Conservation (phyloP, 306 rosid species). For the Cucurbita pepo region DNA sequence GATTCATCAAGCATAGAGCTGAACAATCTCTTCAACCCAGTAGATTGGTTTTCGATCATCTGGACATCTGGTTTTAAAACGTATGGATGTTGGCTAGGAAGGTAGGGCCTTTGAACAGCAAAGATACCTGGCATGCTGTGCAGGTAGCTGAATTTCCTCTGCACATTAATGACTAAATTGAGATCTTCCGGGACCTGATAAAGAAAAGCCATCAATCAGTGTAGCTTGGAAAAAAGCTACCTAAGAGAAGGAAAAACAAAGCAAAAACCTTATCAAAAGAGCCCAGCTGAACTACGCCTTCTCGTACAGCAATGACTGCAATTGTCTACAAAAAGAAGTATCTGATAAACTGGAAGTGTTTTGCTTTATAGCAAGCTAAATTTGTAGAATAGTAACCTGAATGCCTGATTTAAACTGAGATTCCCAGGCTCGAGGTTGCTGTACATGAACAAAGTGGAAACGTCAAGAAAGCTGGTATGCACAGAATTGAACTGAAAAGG, state of each 20-base stretch:
- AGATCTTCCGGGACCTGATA: slow-evolving; percentile 63
- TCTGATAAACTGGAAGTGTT: background rate
- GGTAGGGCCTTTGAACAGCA: slow-evolving; percentile 59
- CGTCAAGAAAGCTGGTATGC: background rate
- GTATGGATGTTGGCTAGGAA: slow-evolving; percentile 47
- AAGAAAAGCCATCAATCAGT: background rate
- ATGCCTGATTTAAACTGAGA: slow-evolving; percentile 76
- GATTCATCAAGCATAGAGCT: slow-evolving; percentile 26
- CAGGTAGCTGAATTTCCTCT: slow-evolving; percentile 66
- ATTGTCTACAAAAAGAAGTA: slow-evolving; percentile 39
- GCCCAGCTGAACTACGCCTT: slow-evolving; percentile 78
- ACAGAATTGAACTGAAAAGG: background rate
- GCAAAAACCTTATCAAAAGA: slow-evolving; percentile 53
- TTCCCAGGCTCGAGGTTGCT: slow-evolving; percentile 90
- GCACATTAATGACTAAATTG: slow-evolving; percentile 49
- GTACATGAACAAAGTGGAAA: background rate
- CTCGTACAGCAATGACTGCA: slow-evolving; percentile 62
- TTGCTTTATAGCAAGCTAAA: background rate
- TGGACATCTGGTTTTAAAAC: slow-evolving; percentile 32
- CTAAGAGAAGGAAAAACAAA: slow-evolving; percentile 4
- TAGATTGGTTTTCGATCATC: slow-evolving; percentile 22
- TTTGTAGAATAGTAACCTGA: slow-evolving; percentile 41
- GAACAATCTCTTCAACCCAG: slow-evolving; percentile 28
- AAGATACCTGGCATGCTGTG: slow-evolving; percentile 66
- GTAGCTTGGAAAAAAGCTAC: background rate